These are phyloP conservation scores for Chrysanthemum seticuspe DNA, from an alignment of 129 eudicot genomes.

Conservation along the genomic window DNA sequence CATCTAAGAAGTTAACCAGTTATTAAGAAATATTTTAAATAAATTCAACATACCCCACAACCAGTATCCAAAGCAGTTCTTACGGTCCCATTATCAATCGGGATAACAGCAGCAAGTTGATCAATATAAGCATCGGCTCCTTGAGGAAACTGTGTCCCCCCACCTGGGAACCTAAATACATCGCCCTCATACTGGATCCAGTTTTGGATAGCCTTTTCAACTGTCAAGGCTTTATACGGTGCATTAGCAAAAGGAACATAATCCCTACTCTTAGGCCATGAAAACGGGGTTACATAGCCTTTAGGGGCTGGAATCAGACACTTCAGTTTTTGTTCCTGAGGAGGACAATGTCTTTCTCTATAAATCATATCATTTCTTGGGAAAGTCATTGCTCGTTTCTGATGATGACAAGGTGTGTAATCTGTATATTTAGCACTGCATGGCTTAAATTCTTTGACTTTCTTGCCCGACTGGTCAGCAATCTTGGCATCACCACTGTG, in stretches of 20 bases:
- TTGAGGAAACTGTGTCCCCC: conserved; percentile 99
- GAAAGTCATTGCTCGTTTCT: conserved; percentile 84
- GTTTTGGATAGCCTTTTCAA: conserved; percentile 97
- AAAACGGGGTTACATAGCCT: conserved; percentile 92
- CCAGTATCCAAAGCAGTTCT: conserved; percentile 97
- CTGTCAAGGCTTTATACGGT: conserved; percentile 91
- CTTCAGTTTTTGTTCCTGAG: conserved; percentile 67
- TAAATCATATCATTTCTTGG: conserved; percentile 86
- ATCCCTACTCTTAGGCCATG: conserved; percentile 99
- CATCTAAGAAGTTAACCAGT: not conserved
- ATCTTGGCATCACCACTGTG: conserved; percentile 64
- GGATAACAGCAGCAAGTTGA: conserved; percentile 93
- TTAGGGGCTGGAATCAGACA: conserved; percentile 94
- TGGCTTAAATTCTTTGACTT: conserved; percentile 50
- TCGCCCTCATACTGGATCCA: conserved; percentile 97
- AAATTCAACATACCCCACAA: conserved; percentile 81
- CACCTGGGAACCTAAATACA: conserved; percentile 97
- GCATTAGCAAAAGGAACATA: conserved; percentile 96
- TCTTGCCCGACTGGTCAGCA: conserved; percentile 45
- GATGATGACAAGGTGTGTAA: conserved; percentile 94
- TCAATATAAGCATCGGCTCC: conserved; percentile 96
- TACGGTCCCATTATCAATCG: conserved; percentile 80
- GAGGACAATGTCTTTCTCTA: conserved; percentile 94
- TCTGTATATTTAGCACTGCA: conserved; percentile 72
- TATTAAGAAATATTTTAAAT: conserved; percentile 10